These are phyloP conservation scores for Talaromyces sp. DNA, from an alignment of 2,329 filamentous ascomycete genomes.

Conservation along the genomic window DNA sequence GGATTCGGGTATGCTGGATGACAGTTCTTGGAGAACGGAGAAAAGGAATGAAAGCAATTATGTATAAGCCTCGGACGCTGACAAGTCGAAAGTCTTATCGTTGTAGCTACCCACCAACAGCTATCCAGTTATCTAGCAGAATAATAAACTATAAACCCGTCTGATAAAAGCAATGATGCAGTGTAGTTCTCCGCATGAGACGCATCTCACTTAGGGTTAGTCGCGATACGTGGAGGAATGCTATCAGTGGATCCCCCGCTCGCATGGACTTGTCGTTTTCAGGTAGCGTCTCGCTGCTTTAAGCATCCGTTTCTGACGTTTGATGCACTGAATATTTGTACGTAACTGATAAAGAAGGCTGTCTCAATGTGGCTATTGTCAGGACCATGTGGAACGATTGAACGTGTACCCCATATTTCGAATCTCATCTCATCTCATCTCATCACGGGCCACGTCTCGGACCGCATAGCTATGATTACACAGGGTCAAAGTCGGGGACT, in stretches of 20 bases:
- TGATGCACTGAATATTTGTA: background rate
- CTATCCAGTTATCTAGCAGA: background rate
- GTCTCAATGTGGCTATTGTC: background rate
- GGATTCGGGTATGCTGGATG: background rate
- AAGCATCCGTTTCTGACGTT: background rate
- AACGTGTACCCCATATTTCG: background rate
- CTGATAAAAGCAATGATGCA: too few species aligned
- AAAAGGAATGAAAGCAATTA: background rate
- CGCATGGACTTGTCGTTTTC: constrained; percentile 14
- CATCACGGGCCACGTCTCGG: background rate
- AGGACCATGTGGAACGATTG: background rate
- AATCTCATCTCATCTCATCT: background rate
- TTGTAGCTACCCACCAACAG: background rate
- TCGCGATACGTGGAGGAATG: background rate
- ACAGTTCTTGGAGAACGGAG: background rate
- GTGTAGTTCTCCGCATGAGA: background rate
- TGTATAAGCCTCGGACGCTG: background rate
- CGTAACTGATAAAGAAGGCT: background rate
- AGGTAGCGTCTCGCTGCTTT: constrained; percentile 11
- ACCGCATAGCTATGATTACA: background rate
- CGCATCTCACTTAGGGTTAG: background rate
- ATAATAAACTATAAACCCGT: background rate
- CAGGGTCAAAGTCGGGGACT: background rate
- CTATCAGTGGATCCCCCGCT: constrained; percentile 1
- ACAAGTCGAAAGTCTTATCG: background rate